These are phyloP conservation scores for Aspergillus phoenicis DNA, from an alignment of 2,329 filamentous ascomycete species.

Conservation along the genomic window DNA sequence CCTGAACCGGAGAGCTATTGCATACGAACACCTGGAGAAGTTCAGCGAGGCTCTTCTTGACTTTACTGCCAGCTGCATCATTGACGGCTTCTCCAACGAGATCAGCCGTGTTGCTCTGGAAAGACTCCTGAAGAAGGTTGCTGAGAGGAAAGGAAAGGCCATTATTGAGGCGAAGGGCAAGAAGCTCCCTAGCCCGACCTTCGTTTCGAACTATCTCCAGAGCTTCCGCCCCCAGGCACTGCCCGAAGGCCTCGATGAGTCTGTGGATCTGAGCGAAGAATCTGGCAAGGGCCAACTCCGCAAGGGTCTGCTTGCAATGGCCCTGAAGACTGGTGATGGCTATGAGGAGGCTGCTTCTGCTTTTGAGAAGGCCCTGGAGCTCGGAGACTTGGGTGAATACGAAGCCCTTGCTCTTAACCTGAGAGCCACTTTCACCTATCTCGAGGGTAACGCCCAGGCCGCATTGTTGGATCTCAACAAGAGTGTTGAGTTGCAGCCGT, in stretches of 20 bases:
- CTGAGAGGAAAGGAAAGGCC: constrained; percentile 87
- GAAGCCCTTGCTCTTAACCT: constrained; percentile 95
- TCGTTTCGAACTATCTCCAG: constrained; percentile 97
- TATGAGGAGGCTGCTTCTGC: constrained; percentile 85
- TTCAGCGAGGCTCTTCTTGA: constrained; percentile 95
- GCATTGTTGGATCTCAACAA: constrained; percentile 86
- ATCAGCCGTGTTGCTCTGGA: constrained; percentile 86
- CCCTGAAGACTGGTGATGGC: constrained; percentile 83
- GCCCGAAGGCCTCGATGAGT: constrained; percentile 79
- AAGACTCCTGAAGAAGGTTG: constrained; percentile 92
- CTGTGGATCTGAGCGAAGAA: constrained; percentile 73
- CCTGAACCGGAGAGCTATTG: constrained; percentile 91
- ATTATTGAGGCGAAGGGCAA: constrained; percentile 80
- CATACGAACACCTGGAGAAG: constrained; percentile 89
- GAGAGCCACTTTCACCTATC: constrained; percentile 92
- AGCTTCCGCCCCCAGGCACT: constrained; percentile 87
- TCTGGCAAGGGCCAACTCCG: constrained; percentile 85
- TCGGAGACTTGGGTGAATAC: constrained; percentile 75
- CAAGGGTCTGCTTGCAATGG: constrained; percentile 77
- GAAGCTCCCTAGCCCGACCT: constrained; percentile 91
- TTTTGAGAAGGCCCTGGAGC: constrained; percentile 85
- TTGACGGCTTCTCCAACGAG: constrained; percentile 95
- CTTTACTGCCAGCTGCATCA: constrained; percentile 98
- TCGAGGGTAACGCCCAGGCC: constrained; percentile 81
- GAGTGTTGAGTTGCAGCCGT: constrained; percentile 86